A percentile compares a stretch with the other conserved stretches of the same genome.
Evolutionary conservation across 2,329 filamentous ascomycete genomes (phyloP).

Genomic region (Penicillium glabrum): DNA sequence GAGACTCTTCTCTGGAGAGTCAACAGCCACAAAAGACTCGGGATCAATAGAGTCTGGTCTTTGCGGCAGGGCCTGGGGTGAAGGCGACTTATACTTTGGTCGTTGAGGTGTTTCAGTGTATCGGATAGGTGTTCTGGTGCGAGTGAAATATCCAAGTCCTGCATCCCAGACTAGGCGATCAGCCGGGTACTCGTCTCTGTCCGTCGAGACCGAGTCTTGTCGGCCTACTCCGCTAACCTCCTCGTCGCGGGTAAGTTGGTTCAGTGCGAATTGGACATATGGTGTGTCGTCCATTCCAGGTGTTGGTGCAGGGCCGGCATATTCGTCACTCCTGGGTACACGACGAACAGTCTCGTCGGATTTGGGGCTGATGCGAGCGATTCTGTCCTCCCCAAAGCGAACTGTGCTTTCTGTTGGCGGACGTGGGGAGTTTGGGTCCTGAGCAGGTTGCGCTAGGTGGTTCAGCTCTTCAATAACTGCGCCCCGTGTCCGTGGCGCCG

Average conservation of each 20-base stretch:
- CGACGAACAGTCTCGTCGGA: conserved; percentile 27
- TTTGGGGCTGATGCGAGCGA: conserved; percentile 21
- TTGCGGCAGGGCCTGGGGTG: conserved; percentile 35
- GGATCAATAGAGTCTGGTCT: conserved; percentile 29
- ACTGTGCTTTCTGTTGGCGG: conserved; percentile 26
- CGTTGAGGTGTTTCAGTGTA: conserved; percentile 33
- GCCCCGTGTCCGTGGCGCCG: conserved; percentile 27
- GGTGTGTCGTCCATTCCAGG: conserved; percentile 82
- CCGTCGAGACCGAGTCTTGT: conserved; percentile 46
- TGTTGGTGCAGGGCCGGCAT: conserved; percentile 53
- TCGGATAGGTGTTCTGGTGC: conserved; percentile 29
- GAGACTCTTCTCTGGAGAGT: conserved; percentile 44
- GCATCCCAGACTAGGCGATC: conserved; percentile 52
- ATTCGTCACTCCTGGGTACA: conserved; percentile 22
- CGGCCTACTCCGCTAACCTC: conserved; percentile 58
- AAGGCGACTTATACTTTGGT: conserved; percentile 32
- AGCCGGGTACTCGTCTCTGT: conserved; percentile 47
- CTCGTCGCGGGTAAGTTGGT: conserved; percentile 76
- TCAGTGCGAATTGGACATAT: conserved; percentile 86
- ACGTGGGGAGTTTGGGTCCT: conserved; percentile 14
- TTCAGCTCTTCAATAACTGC: conserved; percentile 9
- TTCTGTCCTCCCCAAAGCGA: conserved; percentile 27
- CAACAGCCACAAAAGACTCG: conserved; percentile 51
- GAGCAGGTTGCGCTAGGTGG: conserved; percentile 4
- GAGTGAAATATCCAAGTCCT: conserved; percentile 45